Evolutionary conservation across 345 rosid species (phyloP), one percentile per base, ranked within the genome.

Genomic region (Gossypium australe): DNA sequence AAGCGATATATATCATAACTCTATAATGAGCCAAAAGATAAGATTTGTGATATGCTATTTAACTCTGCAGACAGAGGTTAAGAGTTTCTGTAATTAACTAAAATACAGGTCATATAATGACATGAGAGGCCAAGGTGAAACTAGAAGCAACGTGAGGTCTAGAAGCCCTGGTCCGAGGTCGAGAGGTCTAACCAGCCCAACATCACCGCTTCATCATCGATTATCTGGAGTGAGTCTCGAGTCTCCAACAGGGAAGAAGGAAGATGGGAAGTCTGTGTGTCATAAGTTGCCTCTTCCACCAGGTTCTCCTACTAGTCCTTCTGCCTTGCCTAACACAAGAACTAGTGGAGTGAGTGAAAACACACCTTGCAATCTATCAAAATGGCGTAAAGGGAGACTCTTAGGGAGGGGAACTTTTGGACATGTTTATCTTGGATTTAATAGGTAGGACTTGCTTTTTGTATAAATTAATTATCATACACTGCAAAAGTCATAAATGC

Each of bases 391-490:
- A 72, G 99, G 99, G 58, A 89, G 84, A 79, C 92, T 92, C 69
- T 77, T 95, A 22, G 99, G 99, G 74, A 90, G 96, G 73, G 99
- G 99, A 68, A 95, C 98, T 55, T 95, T 95, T 74, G 99, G 99
- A 16, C 93, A 95, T 57, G 99, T 95, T 73, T 95, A 85, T 78
- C 92, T 86, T 73, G 99, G 92, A 63, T 95, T 95, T 85, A 94
- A 94, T 80, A 92, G 99, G 99, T 94, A 79, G 65, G 22, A 29
- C 9, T 12, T 7, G 13, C 38, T 38, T 64, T 70, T 66, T 57
- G 4, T 53, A 49, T 27, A 22, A 24, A 22, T 55, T 55, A 25
- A 14, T 60, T 49, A 9, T 61, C 41, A 64, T 11, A 17, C 0
- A 1, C 49, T 1, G 12, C 34, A 14, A 44, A 29, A 68, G 43